Conservation (phyloP, 768 basidiomycete species). For the Pleurotus eryngii region DNA sequence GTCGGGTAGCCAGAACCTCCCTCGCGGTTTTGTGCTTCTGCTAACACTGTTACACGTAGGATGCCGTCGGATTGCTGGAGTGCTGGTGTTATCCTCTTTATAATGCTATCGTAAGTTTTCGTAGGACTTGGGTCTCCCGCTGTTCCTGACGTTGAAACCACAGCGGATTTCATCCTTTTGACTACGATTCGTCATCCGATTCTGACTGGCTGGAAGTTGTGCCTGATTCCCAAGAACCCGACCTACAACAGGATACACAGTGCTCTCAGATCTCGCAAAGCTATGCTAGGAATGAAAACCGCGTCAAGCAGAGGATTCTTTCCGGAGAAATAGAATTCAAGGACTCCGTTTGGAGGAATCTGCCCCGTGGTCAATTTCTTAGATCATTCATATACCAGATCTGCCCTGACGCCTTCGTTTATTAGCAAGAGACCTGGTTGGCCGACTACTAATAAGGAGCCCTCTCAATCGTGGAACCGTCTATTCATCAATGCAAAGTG, state of each 20-base stretch:
- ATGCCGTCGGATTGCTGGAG: slow-evolving; percentile 94
- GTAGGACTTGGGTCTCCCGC: no score
- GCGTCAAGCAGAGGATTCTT: slow-evolving; percentile 69
- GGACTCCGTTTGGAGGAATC: slow-evolving; percentile 47
- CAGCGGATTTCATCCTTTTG: slow-evolving; percentile 79
- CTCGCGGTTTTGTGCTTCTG: not conserved
- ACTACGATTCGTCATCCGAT: slow-evolving; percentile 44
- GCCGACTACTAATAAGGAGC: slow-evolving; percentile 58
- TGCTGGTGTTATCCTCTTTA: slow-evolving; percentile 74
- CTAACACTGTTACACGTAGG: slow-evolving; percentile 28
- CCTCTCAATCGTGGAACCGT: slow-evolving; percentile 61
- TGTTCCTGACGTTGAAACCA: no score
- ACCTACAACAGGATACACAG: not conserved
- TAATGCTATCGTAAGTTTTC: slow-evolving; percentile 74
- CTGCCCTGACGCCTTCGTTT: slow-evolving; percentile 2
- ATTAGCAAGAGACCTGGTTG: slow-evolving; percentile 59
- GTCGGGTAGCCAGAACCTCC: slow-evolving; percentile 33
- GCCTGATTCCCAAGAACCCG: slow-evolving; percentile 1
- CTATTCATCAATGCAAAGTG: slow-evolving; percentile 51
- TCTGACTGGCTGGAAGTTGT: slow-evolving; percentile 28
- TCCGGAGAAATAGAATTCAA: slow-evolving; percentile 57
- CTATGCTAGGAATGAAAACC: slow-evolving; percentile 48
- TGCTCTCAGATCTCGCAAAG: slow-evolving; percentile 36
- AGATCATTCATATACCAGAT: not conserved
- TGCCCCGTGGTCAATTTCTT: slow-evolving; percentile 53